A percentile compares a stretch with the other conserved stretches of the same genome.
These are phyloP conservation scores for Amaranthus palmeri DNA, from an alignment of 148 eudicot species.

Conservation along the genomic window DNA sequence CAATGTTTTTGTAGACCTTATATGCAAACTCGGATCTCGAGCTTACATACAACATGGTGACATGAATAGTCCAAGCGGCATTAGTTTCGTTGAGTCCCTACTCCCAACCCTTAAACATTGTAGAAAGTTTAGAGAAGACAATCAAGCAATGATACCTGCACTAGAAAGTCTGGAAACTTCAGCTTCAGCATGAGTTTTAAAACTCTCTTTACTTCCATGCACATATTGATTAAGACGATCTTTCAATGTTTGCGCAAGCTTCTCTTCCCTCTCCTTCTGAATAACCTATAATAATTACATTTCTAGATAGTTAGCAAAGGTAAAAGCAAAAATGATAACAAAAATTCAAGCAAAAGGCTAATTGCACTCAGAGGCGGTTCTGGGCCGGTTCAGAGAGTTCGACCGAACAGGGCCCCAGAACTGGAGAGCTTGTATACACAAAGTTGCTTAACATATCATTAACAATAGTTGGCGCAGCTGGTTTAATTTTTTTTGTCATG, in stretches of 20 bases:
- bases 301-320: background rate
- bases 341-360: background rate
- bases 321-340: slow-evolving; percentile 7
- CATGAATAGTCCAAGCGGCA: no score
- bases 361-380: no score
- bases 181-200: slow-evolving; percentile 65
- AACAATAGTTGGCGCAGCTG: no score
- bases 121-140: background rate
- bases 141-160: slow-evolving; percentile 52
- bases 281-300: slow-evolving; percentile 47
- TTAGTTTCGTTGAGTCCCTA: no score
- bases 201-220: slow-evolving; percentile 80
- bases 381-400: no score
- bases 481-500: no score
- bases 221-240: slow-evolving; percentile 77
- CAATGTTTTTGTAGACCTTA: no score
- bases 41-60: no score
- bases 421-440: no score
- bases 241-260: slow-evolving; percentile 60
- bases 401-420: no score
- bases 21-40: no score
- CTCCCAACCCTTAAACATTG: background rate
- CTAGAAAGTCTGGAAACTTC: slow-evolving; percentile 84
- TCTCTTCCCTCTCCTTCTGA: slow-evolving; percentile 96
- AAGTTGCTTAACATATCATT: no score